Conservation (phyloP, 495 filamentous ascomycete species). For the Lasiosphaeriaceae sp. region DNA sequence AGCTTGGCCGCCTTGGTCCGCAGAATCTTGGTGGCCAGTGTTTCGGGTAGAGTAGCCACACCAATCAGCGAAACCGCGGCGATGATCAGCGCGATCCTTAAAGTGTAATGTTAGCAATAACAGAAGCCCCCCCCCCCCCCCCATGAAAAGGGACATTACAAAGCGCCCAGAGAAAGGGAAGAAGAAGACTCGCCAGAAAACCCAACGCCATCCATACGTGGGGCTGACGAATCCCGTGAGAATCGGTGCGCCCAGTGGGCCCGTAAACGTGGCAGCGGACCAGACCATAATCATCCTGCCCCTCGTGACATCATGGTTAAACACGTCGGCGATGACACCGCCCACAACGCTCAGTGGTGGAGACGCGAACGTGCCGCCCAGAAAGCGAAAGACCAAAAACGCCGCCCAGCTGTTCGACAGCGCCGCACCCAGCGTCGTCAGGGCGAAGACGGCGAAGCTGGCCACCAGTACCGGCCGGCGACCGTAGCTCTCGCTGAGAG, state of each 20-base stretch:
- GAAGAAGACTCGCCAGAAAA: slow-evolving; percentile 44
- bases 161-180: background rate
- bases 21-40: slow-evolving; percentile 47
- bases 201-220: slow-evolving; percentile 45
- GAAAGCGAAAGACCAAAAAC: slow-evolving; percentile 27
- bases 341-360: slow-evolving; percentile 80
- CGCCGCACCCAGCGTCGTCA: slow-evolving; percentile 71
- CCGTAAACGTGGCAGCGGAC: slow-evolving; percentile 25
- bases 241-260: slow-evolving; percentile 48
- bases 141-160: background rate
- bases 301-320: slow-evolving; percentile 15
- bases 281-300: slow-evolving; percentile 30
- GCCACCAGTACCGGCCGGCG: slow-evolving; percentile 66
- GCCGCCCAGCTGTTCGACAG: slow-evolving; percentile 52
- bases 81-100: slow-evolving; percentile 40
- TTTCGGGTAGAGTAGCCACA: slow-evolving; percentile 42
- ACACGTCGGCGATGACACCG: slow-evolving; percentile 80
- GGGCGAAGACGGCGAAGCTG: slow-evolving; percentile 64
- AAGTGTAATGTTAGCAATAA: background rate
- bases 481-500: slow-evolving; percentile 64
- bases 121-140: background rate
- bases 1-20: slow-evolving; percentile 43
- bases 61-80: slow-evolving; percentile 32
- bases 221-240: slow-evolving; percentile 36
- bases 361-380: slow-evolving; percentile 63